A percentile compares a stretch with the other conserved stretches of the same genome.
Evolutionary conservation across 129 eudicot genomes (phyloP).

Genomic region (Mikania micrantha): DNA sequence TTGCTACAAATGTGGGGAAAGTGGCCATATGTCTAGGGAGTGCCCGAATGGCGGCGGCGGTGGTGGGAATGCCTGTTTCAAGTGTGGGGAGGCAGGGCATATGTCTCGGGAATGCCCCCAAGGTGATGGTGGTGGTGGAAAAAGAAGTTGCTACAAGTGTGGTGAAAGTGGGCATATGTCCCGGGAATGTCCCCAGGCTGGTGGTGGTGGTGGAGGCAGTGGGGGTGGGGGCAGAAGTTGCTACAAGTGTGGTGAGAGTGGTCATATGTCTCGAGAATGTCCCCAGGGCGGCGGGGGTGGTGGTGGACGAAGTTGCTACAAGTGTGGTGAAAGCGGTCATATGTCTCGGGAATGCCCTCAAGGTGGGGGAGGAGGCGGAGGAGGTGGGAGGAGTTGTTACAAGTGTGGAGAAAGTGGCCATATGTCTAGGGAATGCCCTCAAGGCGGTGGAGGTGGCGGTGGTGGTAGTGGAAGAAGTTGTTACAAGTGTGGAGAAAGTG

Average conservation of each 20-base stretch:
- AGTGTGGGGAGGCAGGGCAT: conserved; percentile 22
- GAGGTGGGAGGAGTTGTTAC: conserved; percentile 1
- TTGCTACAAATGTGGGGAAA: conserved; percentile 18
- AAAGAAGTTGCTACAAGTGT: conserved; percentile 17
- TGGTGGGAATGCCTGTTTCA: conserved; percentile 9
- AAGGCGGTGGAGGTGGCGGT: conserved; percentile 21
- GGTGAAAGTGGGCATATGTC: conserved; percentile 31
- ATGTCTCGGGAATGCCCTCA: conserved; percentile 26
- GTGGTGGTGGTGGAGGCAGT: conserved; percentile 13
- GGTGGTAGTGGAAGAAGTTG: conserved; percentile 1
- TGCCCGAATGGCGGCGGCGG: conserved; percentile 24
- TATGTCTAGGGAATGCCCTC: conserved; percentile 24
- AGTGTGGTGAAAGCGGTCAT: conserved; percentile 23
- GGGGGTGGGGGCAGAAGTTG: conserved; percentile 12
- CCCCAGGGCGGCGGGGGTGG: conserved; percentile 22
- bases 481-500: conserved; percentile 19
- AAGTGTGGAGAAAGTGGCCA: conserved; percentile 19
- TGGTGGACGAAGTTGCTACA: conserved; percentile 5
- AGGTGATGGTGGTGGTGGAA: conserved; percentile 19
- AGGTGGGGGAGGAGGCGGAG: conserved; percentile 17
- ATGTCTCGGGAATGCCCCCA: conserved; percentile 24
- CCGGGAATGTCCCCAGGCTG: conserved; percentile 23
- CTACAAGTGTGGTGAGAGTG: conserved; percentile 15
- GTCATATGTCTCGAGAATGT: conserved; percentile 24
- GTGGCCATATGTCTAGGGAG: conserved; percentile 24